phyloP scores from a whole-genome alignment of 306 rosid genomes.

The Citrullus amarus region DNA sequence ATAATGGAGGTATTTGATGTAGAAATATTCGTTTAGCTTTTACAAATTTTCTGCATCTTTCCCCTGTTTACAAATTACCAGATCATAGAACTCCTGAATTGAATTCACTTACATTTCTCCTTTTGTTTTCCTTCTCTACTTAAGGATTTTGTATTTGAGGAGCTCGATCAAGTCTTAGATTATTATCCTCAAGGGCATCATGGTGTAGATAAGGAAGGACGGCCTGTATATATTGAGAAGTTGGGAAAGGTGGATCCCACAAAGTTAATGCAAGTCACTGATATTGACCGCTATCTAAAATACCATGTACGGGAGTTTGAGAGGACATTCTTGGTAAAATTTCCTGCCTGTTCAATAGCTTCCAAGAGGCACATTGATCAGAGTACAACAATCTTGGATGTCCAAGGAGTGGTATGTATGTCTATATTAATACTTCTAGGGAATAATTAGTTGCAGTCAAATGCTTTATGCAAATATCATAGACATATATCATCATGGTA shows the following conservation, averaged over 20 bases:
- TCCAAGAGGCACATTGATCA: slow-evolving; percentile 89
- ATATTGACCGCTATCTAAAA: slow-evolving; percentile 69
- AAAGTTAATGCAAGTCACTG: slow-evolving; percentile 75
- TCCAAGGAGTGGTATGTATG: slow-evolving; percentile 81
- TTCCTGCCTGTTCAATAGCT: slow-evolving; percentile 88
- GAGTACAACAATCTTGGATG: slow-evolving; percentile 88
- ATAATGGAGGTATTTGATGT: slow-evolving; percentile 38
- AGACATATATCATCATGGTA: not conserved
- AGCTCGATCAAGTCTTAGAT: slow-evolving; percentile 46
- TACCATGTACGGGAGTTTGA: slow-evolving; percentile 82
- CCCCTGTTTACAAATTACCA: not conserved
- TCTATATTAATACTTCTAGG: not conserved
- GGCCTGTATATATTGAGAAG: slow-evolving; percentile 81
- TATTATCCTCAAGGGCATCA: slow-evolving; percentile 94
- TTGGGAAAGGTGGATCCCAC: slow-evolving; percentile 58
- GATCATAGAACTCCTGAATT: not conserved
- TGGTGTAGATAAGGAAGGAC: slow-evolving; percentile 89
- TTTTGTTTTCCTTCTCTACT: not conserved
- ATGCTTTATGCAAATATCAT: not conserved
- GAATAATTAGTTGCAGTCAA: not conserved
- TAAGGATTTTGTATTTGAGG: slow-evolving; percentile 78
- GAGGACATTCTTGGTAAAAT: slow-evolving; percentile 59
- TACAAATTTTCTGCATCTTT: not conserved
- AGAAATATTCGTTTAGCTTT: not conserved
- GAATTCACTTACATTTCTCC: not conserved